Evolutionary conservation across 176 grass and related monocot species (phyloP).

Genomic region (Oryza coarctata): DNA sequence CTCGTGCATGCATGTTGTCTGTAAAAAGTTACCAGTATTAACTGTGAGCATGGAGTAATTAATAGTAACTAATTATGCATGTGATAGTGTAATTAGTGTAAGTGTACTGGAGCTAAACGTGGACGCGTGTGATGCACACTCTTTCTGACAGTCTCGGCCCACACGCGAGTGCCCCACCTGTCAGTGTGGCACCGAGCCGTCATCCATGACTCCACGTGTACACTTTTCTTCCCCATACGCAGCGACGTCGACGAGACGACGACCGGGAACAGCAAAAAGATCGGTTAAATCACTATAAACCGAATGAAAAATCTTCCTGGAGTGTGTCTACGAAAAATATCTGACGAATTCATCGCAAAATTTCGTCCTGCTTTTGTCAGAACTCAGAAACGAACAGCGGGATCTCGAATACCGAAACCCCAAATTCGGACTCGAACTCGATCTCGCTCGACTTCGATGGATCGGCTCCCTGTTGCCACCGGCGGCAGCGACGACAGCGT

Average conservation of each 20-base stretch:
- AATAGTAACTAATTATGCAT: background rate
- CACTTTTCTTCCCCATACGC: background rate
- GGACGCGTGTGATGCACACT: no score
- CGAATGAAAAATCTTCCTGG: background rate
- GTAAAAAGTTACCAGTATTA: no score
- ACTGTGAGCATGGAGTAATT: background rate
- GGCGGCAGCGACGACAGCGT: background rate
- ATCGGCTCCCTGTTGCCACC: background rate
- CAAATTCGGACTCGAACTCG: background rate
- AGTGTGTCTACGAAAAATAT: background rate
- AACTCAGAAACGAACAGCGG: background rate
- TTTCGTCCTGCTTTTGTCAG: background rate
- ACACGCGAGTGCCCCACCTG: no score
- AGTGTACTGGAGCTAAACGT: no score
- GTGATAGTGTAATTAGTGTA: background rate
- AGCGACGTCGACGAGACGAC: background rate
- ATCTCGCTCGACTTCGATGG: conserved; percentile 32
- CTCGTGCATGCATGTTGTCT: no score
- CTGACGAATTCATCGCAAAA: background rate
- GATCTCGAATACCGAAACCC: background rate
- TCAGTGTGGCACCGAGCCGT: no score
- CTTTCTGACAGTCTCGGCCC: no score
- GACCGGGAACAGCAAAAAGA: background rate
- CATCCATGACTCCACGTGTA: no score
- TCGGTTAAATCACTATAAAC: background rate